Evolutionary conservation across 2,329 filamentous ascomycete genomes (phyloP).

Genomic region (Penicillium sp.): DNA sequence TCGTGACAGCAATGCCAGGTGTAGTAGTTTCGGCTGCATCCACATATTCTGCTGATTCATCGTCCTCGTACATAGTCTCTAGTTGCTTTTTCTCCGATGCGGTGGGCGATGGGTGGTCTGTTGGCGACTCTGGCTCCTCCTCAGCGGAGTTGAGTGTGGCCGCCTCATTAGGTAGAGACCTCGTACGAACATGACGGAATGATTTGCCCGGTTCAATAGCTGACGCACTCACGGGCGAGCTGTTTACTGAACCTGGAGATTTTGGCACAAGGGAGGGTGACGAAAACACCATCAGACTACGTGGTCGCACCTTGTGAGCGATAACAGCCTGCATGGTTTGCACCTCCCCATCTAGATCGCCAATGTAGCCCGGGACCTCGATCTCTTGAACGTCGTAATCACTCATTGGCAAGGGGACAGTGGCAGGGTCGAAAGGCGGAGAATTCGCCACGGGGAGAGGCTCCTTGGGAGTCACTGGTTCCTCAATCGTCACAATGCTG

Average conservation of each 20-base stretch:
- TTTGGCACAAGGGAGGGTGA: constrained; percentile 24
- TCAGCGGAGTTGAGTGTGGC: constrained; percentile 14
- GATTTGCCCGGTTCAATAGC: constrained; percentile 20
- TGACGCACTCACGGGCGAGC: constrained; percentile 21
- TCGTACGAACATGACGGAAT: constrained; percentile 37
- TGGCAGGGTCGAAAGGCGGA: constrained; percentile 23
- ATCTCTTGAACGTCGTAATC: constrained; percentile 52
- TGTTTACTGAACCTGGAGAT: constrained; percentile 19
- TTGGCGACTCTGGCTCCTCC: constrained; percentile 9
- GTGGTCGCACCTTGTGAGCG: constrained; percentile 37
- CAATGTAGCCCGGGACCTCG: constrained; percentile 62
- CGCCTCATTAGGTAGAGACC: constrained; percentile 42
- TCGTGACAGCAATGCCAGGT: constrained; percentile 16
- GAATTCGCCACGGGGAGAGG: constrained; percentile 7
- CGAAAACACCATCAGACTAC: constrained; percentile 37
- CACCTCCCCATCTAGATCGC: constrained; percentile 52
- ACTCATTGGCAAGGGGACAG: constrained; percentile 26
- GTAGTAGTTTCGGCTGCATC: constrained; percentile 16
- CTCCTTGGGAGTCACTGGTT: constrained; percentile 17
- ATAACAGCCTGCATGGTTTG: constrained; percentile 31
- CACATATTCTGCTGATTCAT: constrained; percentile 22
- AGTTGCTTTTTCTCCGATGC: constrained; percentile 24
- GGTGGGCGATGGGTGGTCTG: constrained; percentile 20
- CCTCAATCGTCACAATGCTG: constrained; percentile 32
- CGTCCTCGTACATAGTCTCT: constrained; percentile 35